Evolutionary conservation across 2,329 filamentous ascomycete species (phyloP).

Genomic region (Penicillium sp.): DNA sequence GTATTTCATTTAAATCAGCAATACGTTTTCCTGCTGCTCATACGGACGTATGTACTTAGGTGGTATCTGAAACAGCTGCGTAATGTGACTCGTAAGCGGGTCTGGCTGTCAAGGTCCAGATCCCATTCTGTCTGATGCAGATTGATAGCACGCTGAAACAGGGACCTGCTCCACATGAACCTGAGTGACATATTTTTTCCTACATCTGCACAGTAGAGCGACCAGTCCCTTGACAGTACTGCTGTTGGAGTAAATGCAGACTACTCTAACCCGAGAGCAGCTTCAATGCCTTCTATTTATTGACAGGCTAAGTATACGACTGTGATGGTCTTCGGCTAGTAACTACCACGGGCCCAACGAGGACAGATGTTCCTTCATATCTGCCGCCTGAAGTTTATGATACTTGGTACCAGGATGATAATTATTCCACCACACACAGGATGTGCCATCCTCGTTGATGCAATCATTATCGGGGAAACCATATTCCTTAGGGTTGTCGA

Average conservation of each 20-base stretch:
- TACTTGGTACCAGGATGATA: conserved; percentile 38
- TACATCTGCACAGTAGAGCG: not conserved
- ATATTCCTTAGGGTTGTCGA: conserved; percentile 31
- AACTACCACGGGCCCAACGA: conserved; percentile 32
- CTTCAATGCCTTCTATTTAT: not conserved
- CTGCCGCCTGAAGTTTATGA: conserved; percentile 33
- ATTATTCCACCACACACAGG: conserved; percentile 39
- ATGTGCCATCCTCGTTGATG: conserved; percentile 31
- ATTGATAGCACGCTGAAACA: conserved; percentile 14
- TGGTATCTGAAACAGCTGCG: not conserved
- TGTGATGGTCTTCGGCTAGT: not conserved
- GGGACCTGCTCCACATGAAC: not conserved
- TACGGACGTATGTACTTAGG: too few species aligned
- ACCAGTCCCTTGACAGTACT: not conserved
- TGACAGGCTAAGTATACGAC: not conserved
- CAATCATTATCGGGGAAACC: conserved; percentile 34
- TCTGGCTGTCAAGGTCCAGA: not conserved
- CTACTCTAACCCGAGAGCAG: too few species aligned
- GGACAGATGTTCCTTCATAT: conserved; percentile 32
- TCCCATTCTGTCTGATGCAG: not conserved
- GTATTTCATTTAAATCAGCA: too few species aligned
- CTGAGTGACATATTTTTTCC: too few species aligned
- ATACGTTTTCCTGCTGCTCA: too few species aligned
- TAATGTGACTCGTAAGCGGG: not conserved
- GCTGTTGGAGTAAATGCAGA: not conserved